Evolutionary conservation across 139 green algal genomes (phyloP), one percentile per base, ranked within the genome.

Genomic region (Asterochloris erici): DNA sequence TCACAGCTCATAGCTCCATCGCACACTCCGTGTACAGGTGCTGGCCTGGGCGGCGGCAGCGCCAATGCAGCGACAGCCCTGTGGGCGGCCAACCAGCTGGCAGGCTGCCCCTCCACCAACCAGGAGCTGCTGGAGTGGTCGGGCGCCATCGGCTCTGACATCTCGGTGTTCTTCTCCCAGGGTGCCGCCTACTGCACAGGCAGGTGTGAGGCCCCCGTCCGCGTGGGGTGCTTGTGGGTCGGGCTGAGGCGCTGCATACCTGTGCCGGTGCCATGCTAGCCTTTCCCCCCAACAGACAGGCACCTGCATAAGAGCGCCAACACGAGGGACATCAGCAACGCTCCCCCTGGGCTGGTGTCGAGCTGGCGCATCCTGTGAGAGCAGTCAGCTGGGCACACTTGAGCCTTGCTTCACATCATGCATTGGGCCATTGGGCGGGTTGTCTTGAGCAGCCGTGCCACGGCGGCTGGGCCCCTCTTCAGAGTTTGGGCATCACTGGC

Each of bases 121-220:
- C 84, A 68, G 29, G 73, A 99, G 60, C 91, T 99, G 77, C 88
- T 97, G 74, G 84, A 91, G 63, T 99, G 97, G 89, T 87, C 85
- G 0, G 97, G 89, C 0, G 97, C 99, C 47, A 98, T 99, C 77
- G 97, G 97, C 16, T 98, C 93, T 19, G 97, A 99, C 89, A 96
- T 98, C 77, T 92, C 91, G 13, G 93, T 99, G 17, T 99, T 99
- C 86, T 99, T 99, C 90, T 93, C 86, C 0, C 54, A 87, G 14
- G 96, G 97, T 13, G 94, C 94, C 14, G 96, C 97, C 21, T 99
- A 99, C 91, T 98, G 95, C 90, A 99, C 97, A 0, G 96, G 93
- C 54, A 93, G 90, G 85, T 91, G 60, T n/a, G 60, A 23, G 66
- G 38, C 38, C 2, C 38, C 38, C 6, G 38, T 54, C 38, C 6